Conservation (phyloP, 2,329 filamentous ascomycete genomes). For the Fusarium fujikuroi region DNA sequence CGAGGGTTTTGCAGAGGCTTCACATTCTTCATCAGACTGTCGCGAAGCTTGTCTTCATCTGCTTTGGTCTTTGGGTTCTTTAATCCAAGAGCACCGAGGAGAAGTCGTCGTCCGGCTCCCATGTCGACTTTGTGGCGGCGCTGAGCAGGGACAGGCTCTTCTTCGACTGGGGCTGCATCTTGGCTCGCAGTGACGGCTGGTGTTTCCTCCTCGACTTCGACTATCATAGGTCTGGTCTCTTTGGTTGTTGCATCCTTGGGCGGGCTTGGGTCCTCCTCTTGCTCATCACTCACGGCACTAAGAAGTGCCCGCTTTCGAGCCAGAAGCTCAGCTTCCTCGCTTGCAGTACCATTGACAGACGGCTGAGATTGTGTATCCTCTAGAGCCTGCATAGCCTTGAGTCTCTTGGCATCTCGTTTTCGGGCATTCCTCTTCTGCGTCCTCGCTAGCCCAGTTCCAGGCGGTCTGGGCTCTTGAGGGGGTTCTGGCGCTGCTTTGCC, state of each 20-base stretch:
- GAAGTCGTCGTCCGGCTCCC: constrained; percentile 71
- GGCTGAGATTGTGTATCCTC: constrained; percentile 33
- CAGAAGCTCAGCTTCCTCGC: constrained; percentile 45
- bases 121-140: constrained; percentile 54
- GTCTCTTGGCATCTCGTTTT: constrained; percentile 53
- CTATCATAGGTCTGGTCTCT: not conserved
- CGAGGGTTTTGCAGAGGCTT: constrained; percentile 54
- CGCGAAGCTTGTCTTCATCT: constrained; percentile 72
- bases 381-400: constrained; percentile 16
- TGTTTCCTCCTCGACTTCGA: constrained; percentile 14
- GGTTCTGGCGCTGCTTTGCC: not conserved
- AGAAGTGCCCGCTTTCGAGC: constrained; percentile 57
- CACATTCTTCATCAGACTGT: constrained; percentile 67
- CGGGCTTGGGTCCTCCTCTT: not conserved
- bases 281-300: constrained; percentile 41
- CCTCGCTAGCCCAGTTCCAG: constrained; percentile 52
- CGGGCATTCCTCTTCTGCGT: constrained; percentile 65
- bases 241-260: constrained; percentile 1
- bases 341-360: constrained; percentile 7
- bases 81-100: constrained; percentile 79
- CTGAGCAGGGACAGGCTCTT: constrained; percentile 21
- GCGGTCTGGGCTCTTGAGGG: constrained; percentile 39
- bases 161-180: constrained; percentile 2
- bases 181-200: not conserved
- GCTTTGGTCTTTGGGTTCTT: constrained; percentile 74